These are phyloP conservation scores for Diplodia sapinea DNA, from an alignment of 2,329 filamentous ascomycete genomes.

Conservation along the genomic window DNA sequence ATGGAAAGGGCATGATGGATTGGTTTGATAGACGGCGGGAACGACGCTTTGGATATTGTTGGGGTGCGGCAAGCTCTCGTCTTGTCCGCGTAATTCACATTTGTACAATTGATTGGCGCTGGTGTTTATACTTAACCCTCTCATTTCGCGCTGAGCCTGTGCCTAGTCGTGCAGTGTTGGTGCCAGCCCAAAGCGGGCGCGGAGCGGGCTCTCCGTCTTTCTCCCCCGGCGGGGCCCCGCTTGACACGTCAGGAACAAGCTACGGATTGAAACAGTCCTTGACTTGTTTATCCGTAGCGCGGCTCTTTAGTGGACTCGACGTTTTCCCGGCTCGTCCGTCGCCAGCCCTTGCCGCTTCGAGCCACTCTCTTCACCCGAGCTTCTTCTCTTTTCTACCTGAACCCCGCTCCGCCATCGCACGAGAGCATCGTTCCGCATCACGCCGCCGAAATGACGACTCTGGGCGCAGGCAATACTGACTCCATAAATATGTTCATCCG, in stretches of 20 bases:
- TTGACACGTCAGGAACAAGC: conserved; percentile 21
- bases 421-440: not conserved
- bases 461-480: not conserved
- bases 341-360: conserved; percentile 2
- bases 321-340: conserved; percentile 8
- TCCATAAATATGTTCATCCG: conserved; percentile 13
- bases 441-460: conserved; percentile 8
- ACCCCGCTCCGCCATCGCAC: conserved; percentile 3
- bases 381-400: conserved; percentile 1
- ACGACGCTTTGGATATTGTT: not conserved
- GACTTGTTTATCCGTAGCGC: conserved; percentile 25
- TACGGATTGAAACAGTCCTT: conserved; percentile 18
- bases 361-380: not conserved
- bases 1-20: not conserved
- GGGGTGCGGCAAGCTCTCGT: not conserved
- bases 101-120: conserved; percentile 11
- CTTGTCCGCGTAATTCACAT: not conserved
- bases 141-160: not conserved
- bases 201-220: conserved; percentile 14
- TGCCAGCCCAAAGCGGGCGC: conserved; percentile 3
- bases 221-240: conserved; percentile 7
- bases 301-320: conserved; percentile 14
- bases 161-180: not conserved
- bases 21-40: conserved; percentile 4
- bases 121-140: not conserved